A percentile compares a stretch with the other conserved stretches of the same genome.
These are phyloP conservation scores for Citrus sinensis DNA, from an alignment of 345 rosid genomes.

Conservation along the genomic window DVS_A1.0 CM039162.1:32644001-32644500, in stretches of 20 bases:
- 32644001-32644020: background rate
- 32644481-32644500: background rate
- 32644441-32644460: conserved; percentile 6
- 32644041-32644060: background rate
- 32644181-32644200: too few species aligned
- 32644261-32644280: too few species aligned
- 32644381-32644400: background rate
- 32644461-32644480: background rate
- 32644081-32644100: background rate
- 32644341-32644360: background rate
- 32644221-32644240: too few species aligned
- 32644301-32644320: background rate
- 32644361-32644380: background rate
- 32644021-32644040: background rate
- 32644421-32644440: conserved; percentile 17
- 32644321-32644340: too few species aligned
- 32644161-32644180: too few species aligned
- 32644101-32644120: background rate
- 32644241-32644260: too few species aligned
- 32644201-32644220: too few species aligned
- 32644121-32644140: too few species aligned
- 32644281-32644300: background rate
- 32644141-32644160: too few species aligned
- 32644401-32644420: background rate
- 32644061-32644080: background rate